Conservation (phyloP, 768 basidiomycete species). For the Trametes cubensis region DNA sequence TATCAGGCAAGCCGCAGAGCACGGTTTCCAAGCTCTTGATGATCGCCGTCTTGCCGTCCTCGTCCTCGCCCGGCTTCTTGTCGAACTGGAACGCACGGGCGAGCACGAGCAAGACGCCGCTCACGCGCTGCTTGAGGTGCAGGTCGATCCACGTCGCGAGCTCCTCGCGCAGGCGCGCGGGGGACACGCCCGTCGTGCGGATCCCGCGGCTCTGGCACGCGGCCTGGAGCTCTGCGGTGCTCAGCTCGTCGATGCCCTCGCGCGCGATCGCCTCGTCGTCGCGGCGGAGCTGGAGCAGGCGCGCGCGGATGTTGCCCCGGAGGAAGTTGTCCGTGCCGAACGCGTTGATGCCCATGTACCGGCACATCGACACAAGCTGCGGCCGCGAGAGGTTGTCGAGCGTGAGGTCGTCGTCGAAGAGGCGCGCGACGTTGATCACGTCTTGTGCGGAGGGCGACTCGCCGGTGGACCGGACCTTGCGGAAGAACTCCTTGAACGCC, state of each 20-base stretch:
- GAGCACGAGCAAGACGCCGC: slow-evolving; percentile 92
- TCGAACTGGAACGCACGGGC: slow-evolving; percentile 95
- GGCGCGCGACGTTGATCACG: slow-evolving; percentile 90
- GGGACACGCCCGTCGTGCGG: slow-evolving; percentile 83
- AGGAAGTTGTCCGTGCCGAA: slow-evolving; percentile 99
- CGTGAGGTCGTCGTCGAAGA: slow-evolving; percentile 97
- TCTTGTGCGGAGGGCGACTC: slow-evolving; percentile 89
- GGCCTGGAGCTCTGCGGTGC: slow-evolving; percentile 87
- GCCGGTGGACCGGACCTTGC: slow-evolving; percentile 94
- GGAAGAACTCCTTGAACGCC: slow-evolving; percentile 99
- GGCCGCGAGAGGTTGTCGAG: slow-evolving; percentile 97
- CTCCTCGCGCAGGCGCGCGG: slow-evolving; percentile 86
- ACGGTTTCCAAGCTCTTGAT: slow-evolving; percentile 87
- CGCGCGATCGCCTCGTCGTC: slow-evolving; percentile 92
- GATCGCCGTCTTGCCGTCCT: slow-evolving; percentile 81
- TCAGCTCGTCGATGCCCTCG: slow-evolving; percentile 90
- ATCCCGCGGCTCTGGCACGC: slow-evolving; percentile 96
- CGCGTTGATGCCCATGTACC: slow-evolving; percentile 98
- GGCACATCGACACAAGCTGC: slow-evolving; percentile 96
- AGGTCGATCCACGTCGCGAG: slow-evolving; percentile 90
- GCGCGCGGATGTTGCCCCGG: slow-evolving; percentile 84
- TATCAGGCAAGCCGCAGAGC: slow-evolving; percentile 90
- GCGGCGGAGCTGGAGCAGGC: slow-evolving; percentile 78
- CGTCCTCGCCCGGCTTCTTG: slow-evolving; percentile 67
- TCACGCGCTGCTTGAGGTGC: slow-evolving; percentile 88